These are phyloP conservation scores for Saccharomycopsis sp. DNA, from an alignment of 805 yeast species.

Conservation along the genomic window DNA sequence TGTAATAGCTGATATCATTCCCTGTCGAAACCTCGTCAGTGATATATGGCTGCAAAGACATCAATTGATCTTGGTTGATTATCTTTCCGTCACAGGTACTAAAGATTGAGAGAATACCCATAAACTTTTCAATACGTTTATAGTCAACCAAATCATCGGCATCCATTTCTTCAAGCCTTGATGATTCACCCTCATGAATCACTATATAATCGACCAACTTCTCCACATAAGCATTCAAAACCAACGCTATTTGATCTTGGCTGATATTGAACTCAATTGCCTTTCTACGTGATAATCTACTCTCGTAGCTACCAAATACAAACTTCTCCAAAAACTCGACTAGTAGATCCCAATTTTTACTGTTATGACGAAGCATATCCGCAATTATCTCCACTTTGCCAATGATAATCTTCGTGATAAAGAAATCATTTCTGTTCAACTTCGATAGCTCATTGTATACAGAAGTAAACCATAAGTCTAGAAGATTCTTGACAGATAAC, in stretches of 20 bases:
- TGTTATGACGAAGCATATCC: constrained; percentile 32
- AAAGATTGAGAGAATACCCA: constrained; percentile 50
- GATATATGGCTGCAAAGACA: constrained; percentile 59
- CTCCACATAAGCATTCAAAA: constrained; percentile 31
- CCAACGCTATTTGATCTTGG: constrained; percentile 21
- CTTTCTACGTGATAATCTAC: constrained; percentile 12
- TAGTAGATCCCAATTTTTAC: constrained; percentile 38
- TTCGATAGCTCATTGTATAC: constrained; percentile 14
- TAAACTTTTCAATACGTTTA: constrained; percentile 29
- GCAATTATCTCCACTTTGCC: constrained; percentile 32
- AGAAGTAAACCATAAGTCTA: constrained; percentile 33
- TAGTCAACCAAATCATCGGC: constrained; percentile 27
- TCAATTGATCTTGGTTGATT: constrained; percentile 59
- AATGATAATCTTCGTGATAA: constrained; percentile 16
- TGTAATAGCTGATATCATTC: constrained; percentile 38
- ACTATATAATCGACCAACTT: constrained; percentile 33
- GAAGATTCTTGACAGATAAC: constrained; percentile 33
- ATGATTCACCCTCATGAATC: constrained; percentile 6
- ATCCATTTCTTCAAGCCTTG: constrained; percentile 25
- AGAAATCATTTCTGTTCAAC: constrained; percentile 5
- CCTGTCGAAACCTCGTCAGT: constrained; percentile 40
- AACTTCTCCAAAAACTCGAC: constrained; percentile 42
- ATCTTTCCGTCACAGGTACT: constrained; percentile 47
- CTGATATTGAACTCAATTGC: constrained; percentile 6
- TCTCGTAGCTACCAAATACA: constrained; percentile 30